Evolutionary conservation across 2,329 filamentous ascomycete species (phyloP).

Genomic region (Penicillium sp.): DNA sequence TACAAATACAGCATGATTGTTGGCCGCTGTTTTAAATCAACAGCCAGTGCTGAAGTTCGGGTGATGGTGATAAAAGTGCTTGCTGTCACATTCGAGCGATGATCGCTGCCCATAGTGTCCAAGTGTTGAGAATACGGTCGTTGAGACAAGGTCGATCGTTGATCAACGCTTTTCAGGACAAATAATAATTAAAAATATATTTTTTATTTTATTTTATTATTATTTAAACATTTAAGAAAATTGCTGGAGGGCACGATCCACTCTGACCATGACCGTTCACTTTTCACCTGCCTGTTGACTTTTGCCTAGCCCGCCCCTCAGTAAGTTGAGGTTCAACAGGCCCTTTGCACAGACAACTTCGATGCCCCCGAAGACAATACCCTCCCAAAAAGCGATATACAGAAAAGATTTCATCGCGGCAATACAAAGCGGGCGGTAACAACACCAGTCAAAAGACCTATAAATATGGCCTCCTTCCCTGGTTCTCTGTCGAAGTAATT

Average conservation of each 20-base stretch:
- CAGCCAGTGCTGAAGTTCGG: neutral
- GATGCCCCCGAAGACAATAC: neutral
- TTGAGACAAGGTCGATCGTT: neutral
- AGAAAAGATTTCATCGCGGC: neutral
- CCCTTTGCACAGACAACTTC: no score
- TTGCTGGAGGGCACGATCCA: neutral
- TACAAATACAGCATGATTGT: neutral
- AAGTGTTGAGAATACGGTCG: neutral
- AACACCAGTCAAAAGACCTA: neutral
- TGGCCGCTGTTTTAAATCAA: neutral
- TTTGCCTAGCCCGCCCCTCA: neutral
- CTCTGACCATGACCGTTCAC: neutral
- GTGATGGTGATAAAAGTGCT: neutral
- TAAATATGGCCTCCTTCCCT: neutral
- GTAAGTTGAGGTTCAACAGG: neutral
- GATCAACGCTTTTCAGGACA: neutral
- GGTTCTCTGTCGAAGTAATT: neutral
- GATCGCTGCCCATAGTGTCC: neutral
- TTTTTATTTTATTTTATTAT: no score
- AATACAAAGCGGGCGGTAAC: neutral
- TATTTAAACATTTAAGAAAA: neutral
- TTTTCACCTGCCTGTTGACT: neutral
- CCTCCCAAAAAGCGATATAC: neutral
- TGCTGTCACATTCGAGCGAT: neutral
- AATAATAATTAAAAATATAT: neutral